Evolutionary conservation across 805 yeast genomes (phyloP).

Genomic region (Candida cerambycidarum): DNA sequence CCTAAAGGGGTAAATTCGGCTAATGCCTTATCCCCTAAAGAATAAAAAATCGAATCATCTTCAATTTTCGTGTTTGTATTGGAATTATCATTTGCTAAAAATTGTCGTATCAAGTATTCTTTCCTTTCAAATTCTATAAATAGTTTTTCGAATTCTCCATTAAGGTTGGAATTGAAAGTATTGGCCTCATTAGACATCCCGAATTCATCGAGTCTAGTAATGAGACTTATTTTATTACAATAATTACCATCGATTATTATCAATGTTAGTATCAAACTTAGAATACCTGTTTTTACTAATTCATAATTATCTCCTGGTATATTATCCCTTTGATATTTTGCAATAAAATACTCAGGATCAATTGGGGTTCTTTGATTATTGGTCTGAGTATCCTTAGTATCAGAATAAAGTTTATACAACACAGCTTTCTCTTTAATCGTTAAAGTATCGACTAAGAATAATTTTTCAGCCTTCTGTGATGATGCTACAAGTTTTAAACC

Average conservation of each 20-base stretch:
- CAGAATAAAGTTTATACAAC: conserved; percentile 27
- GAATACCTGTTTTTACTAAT: conserved; percentile 31
- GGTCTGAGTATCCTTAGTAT: conserved; percentile 6
- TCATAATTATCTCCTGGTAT: conserved; percentile 26
- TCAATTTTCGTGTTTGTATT: not conserved
- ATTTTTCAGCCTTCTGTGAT: conserved; percentile 8
- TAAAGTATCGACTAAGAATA: conserved; percentile 23
- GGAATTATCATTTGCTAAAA: conserved; percentile 4
- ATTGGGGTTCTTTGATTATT: conserved; percentile 11
- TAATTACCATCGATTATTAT: conserved; percentile 34
- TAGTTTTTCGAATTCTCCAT: conserved; percentile 22
- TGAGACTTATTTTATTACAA: conserved; percentile 26
- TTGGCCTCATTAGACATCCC: conserved; percentile 26
- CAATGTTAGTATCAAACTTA: conserved; percentile 27
- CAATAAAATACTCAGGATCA: conserved; percentile 24
- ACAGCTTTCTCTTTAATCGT: conserved; percentile 19
- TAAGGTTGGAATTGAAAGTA: conserved; percentile 20
- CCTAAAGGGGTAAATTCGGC: conserved; percentile 32
- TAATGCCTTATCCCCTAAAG: conserved; percentile 32
- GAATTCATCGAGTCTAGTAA: conserved; percentile 22
- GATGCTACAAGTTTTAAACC: conserved; percentile 27
- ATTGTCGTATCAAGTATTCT: conserved; percentile 27
- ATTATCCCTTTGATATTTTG: conserved; percentile 17
- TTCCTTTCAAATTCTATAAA: conserved; percentile 26
- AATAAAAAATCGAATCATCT: conserved; percentile 21